These are phyloP conservation scores for Ormosia semicastrata DNA, from an alignment of 306 rosid genomes.

Conservation along the genomic window DNA sequence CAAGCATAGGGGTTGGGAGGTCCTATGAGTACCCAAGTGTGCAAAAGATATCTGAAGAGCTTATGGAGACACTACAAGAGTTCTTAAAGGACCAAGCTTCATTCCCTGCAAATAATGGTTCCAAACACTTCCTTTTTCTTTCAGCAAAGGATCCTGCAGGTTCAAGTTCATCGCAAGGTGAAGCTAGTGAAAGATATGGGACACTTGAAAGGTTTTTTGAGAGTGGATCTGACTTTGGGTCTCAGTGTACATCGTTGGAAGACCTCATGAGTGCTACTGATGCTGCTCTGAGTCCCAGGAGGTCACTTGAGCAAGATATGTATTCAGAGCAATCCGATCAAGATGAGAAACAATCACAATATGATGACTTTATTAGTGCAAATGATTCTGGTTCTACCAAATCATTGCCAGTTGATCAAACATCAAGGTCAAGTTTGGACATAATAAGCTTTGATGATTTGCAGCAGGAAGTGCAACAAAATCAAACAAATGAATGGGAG, in stretches of 20 bases:
- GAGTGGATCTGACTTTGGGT: slow-evolving; percentile 36
- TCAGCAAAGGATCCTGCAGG: not conserved
- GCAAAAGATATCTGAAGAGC: slow-evolving; percentile 74
- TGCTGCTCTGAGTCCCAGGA: slow-evolving; percentile 33
- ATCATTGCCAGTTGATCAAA: slow-evolving; percentile 10
- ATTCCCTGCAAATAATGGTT: slow-evolving; percentile 25
- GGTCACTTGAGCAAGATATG: slow-evolving; percentile 34
- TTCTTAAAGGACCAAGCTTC: slow-evolving; percentile 79
- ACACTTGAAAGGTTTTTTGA: slow-evolving; percentile 36
- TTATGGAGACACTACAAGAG: slow-evolving; percentile 68
- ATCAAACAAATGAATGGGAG: not conserved
- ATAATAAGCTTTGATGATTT: slow-evolving; percentile 27
- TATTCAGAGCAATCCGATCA: slow-evolving; percentile 25
- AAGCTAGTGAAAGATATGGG: slow-evolving; percentile 29
- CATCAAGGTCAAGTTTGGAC: slow-evolving; percentile 27
- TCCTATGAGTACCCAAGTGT: slow-evolving; percentile 84
- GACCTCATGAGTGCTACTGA: slow-evolving; percentile 53
- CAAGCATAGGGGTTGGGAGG: slow-evolving; percentile 67
- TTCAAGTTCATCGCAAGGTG: slow-evolving; percentile 30
- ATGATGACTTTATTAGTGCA: slow-evolving; percentile 27
- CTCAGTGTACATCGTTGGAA: slow-evolving; percentile 53
- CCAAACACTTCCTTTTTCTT: slow-evolving; percentile 7
- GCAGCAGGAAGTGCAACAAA: not conserved
- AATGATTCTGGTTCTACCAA: slow-evolving; percentile 21
- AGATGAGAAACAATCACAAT: slow-evolving; percentile 31